Base-by-base conservation (phyloP, 2,329 filamentous ascomycete genomes). In the Aspergillus bombycis region DNA sequence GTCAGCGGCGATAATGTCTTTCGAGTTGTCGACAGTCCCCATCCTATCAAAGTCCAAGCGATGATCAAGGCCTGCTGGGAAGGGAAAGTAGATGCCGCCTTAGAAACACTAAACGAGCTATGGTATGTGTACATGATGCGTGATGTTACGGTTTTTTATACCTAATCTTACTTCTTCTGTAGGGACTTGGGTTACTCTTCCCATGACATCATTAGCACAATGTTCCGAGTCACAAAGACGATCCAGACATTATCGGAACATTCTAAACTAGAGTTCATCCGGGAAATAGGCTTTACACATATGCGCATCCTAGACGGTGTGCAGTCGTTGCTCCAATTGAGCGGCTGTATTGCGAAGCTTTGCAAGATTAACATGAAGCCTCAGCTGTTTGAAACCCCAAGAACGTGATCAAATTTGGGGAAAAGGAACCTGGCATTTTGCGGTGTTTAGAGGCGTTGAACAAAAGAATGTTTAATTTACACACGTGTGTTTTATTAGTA, bases 301-400 rank as follows among this genome's bases (percentile, higher is more conserved):
- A 99, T 99, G 95, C 94, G 96, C 78, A 94, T 99, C 61, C 83
- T 99, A n/a, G 95, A 99, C 76, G 95, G 95, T 34, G 92, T 99
- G 28, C 94, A 98, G 80, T 97, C 94, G 9, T 86, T 97, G 66
- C 85, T 99, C 63, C 95, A 99, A 79, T 84, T 99, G 53, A 96
- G 93, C 74, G 95, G 94, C 12, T 98, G 94, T 75, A 86, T 99
- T 26, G 93, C 92, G 19, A 89, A 94, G 72, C 83, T 99, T 62
- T 95, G 93, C 81, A 96, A 91, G 83, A 89, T 98, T 77, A 97
- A 97, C 78, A 98, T 99, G 94, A 92, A 96, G 74, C 91, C 93
- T 3, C 89, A 91, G 76, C 85, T 91, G 65, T 97, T 97, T 75
- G 83, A 81, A 45, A 77, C 83, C 6, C 78, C 79, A 10, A 74